Evolutionary conservation across 139 green algal species (phyloP).

Genomic region (Chlamydomonas sphaeroides): DNA sequence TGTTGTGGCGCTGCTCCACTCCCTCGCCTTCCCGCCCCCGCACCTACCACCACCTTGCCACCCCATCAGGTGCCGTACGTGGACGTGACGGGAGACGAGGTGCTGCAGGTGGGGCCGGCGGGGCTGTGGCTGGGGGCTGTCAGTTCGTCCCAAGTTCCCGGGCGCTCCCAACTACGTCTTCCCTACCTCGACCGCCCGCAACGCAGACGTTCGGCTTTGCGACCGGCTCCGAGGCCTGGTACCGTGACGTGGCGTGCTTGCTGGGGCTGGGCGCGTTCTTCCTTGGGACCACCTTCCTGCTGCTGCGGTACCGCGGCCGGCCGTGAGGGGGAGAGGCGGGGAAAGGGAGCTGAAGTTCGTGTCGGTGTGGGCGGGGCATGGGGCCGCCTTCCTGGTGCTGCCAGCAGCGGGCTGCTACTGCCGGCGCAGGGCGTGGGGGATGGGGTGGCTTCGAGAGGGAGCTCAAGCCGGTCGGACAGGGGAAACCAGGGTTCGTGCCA

Average conservation of each 20-base stretch:
- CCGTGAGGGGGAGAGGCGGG: constrained; percentile 22
- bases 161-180: neutral
- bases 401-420: too few relatives aligned
- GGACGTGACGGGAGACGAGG: constrained; percentile 66
- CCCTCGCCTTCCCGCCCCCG: too few relatives aligned
- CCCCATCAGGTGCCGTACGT: constrained; percentile 53
- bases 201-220: constrained; percentile 69
- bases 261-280: constrained; percentile 49
- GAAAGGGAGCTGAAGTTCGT: too few relatives aligned
- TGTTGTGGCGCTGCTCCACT: too few relatives aligned
- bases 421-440: too few relatives aligned
- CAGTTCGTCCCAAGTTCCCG: neutral
- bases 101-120: constrained; percentile 47
- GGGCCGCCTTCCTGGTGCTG: too few relatives aligned
- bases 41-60: constrained; percentile 59
- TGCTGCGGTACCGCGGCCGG: constrained; percentile 60
- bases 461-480: too few relatives aligned
- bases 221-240: constrained; percentile 23
- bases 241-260: constrained; percentile 52
- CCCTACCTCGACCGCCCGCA: too few relatives aligned
- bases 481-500: too few relatives aligned
- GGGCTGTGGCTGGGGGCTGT: neutral
- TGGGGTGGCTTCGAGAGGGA: too few relatives aligned
- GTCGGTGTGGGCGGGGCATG: too few relatives aligned
- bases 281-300: constrained; percentile 61